Base-by-base conservation (phyloP, 225 moss, liverwort and hornwort genomes). In the Polytrichum commune region DNA sequence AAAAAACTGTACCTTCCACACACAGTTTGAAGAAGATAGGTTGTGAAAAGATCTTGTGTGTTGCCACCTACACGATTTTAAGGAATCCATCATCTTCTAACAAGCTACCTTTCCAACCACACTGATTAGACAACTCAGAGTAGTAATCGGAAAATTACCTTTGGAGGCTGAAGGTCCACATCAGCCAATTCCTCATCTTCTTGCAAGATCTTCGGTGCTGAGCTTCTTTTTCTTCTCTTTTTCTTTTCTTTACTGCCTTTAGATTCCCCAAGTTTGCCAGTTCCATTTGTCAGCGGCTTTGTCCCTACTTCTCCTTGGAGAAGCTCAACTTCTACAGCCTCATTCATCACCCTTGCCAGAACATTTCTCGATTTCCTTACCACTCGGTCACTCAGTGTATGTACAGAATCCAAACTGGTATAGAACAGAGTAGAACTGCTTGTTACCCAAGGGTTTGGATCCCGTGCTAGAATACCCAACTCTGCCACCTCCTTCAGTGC, bases 311-410 rank as follows among this genome's bases (percentile, higher is more conserved):
- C 90, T 80, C 89, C 92, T 78, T 90, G 84, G 73, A 95, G 85
- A 65, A 95, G 92, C 81, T 95, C 92, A 65, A 76, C 74, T 75
- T 95, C 92, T 58, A 95, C 85, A 54, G 76, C 81, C 75, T 89
- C 92, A 74, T 87, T 92, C 81, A 85, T 92, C 65, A 89, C 89
- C 79, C 84, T 87, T 68, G 87, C 77, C 78, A 95, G 75, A 27
- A 81, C 78, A 80, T 89, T 78, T 79, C 95, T 89, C 54, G 81
- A 82, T 66, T 76, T 88, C 78, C 92, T 86, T 73, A 70, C 74
- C 70, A 95, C 81, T 66, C 83, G 87, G 75, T 95, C 92, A 38
- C 87, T 60, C 68, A 92, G 81, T 68, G 85, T 84, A 68, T 88
- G 81, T 19, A 81, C 92, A 76, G 72, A 77, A 57, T 79, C 70